Evolutionary conservation across 2,329 filamentous ascomycete species (phyloP), one percentile per base, ranked within the genome.

Genomic region (Ophiocordyceps sinensis): DNA sequence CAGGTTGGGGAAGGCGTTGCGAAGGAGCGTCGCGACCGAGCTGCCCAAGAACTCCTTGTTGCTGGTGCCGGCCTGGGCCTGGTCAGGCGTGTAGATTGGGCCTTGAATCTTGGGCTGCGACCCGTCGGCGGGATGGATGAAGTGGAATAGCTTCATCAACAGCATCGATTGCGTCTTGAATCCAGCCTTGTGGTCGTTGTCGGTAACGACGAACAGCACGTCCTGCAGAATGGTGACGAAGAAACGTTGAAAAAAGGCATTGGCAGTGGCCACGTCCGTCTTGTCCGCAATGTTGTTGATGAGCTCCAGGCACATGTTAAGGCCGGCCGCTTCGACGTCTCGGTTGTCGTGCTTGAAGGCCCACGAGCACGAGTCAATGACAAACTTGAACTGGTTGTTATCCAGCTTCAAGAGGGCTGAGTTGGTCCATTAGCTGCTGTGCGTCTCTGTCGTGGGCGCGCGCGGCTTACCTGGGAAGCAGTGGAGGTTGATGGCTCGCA

Each of bases 341-440:
- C 91, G 84, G 65, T 98, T 98, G 67, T 98, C 91, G 63, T 98
- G 91, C 70, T 98, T 98, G 70, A 89, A 95, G n/a, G 93, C 91
- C 93, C 91, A 98, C 73, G 96, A 87, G 71, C 93, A 98, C 30
- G 89, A 94, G 62, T 98, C 91, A 50, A 98, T 96, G 53, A 98
- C 88, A 57, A 96, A 94, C 67, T 98, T 98, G 77, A 98, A 98
- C 58, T 95, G 91, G 44, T 86, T 79, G 55, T 85, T 89, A 58
- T 98, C 89, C 29, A 98, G 78, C 63, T 94, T 93, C 49, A 98
- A 73, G 19, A 98, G 74, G 1, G 91, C 78, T 71, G 13, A n/a
- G 43, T 37, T 29, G 29, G 23, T 28, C 35, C 21, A 13, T 39
- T 9, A 29, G n/a, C 8, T 29, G 26, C 23, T 9, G 8, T 23